Evolutionary conservation across 2,329 filamentous ascomycete species (phyloP).

Genomic region (Chaetoscypha palmicola): DNA sequence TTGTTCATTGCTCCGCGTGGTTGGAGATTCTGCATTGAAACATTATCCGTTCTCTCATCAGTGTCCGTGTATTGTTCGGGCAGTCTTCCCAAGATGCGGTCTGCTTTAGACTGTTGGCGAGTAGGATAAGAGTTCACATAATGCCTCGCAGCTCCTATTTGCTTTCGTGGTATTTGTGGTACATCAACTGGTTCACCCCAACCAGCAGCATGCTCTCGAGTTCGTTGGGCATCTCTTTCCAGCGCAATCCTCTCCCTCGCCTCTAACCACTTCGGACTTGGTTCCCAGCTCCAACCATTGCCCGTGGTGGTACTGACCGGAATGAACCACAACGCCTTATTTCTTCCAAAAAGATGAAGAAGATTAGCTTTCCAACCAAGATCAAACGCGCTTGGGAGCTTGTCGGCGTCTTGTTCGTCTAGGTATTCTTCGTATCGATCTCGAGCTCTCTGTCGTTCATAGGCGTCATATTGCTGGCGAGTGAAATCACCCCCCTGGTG

Average conservation of each 20-base stretch:
- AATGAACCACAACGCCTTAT: constrained; percentile 65
- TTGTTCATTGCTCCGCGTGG: constrained; percentile 17
- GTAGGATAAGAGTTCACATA: constrained; percentile 24
- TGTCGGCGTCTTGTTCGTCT: constrained; percentile 80
- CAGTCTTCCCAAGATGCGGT: constrained; percentile 27
- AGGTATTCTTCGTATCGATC: constrained; percentile 74
- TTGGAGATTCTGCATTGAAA: constrained; percentile 27
- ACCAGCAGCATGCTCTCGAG: constrained; percentile 58
- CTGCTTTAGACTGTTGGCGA: constrained; percentile 29
- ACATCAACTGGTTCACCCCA: constrained; percentile 45
- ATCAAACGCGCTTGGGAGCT: constrained; percentile 89
- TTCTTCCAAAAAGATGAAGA: constrained; percentile 71
- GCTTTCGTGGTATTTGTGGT: constrained; percentile 7
- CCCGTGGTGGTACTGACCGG: constrained; percentile 81
- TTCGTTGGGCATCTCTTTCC: constrained; percentile 53
- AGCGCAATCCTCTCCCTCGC: constrained; percentile 56
- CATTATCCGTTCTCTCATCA: constrained; percentile 12
- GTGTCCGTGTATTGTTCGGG: constrained; percentile 27
- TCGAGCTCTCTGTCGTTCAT: constrained; percentile 58
- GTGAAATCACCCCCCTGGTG: constrained; percentile 13
- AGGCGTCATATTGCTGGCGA: constrained; percentile 36
- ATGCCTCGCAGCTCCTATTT: constrained; percentile 26
- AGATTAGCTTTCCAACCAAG: constrained; percentile 78
- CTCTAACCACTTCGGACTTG: constrained; percentile 70
- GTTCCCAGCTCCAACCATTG: constrained; percentile 92